Evolutionary conservation across 306 rosid genomes (phyloP).

Genomic region (Cyclanthera cordifolia): DNA sequence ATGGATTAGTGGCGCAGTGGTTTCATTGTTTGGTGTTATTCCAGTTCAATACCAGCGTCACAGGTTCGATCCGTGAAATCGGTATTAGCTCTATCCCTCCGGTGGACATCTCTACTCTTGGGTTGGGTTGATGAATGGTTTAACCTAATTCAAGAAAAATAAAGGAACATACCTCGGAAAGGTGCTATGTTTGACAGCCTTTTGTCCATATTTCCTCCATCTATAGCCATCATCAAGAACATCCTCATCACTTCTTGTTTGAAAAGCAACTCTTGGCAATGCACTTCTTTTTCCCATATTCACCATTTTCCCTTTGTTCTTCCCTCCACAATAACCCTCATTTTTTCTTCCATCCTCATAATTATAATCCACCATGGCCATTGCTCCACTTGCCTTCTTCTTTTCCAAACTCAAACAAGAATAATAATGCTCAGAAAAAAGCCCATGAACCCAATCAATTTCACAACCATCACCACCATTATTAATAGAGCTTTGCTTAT

Average conservation of each 20-base stretch:
- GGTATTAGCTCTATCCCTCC: no score
- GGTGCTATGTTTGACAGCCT: constrained; percentile 4
- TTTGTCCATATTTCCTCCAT: constrained; percentile 13
- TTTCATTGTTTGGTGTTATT: no score
- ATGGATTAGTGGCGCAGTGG: no score
- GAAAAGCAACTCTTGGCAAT: constrained; percentile 10
- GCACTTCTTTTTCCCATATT: neutral
- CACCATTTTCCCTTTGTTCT: neutral
- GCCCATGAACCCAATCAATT: neutral
- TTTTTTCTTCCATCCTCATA: neutral
- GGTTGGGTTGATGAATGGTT: no score
- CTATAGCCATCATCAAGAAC: constrained; percentile 12
- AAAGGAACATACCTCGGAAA: neutral
- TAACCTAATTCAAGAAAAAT: neutral
- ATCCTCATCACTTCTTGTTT: constrained; percentile 6
- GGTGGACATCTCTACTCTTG: no score
- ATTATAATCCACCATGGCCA: neutral
- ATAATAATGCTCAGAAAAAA: neutral
- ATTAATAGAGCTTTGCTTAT: neutral
- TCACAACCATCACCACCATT: neutral
- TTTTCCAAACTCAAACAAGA: neutral
- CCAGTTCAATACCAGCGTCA: no score
- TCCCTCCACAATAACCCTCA: neutral
- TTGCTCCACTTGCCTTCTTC: neutral
- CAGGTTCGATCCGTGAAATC: no score